These are phyloP conservation scores for Aspergillus pseudoglaucus DNA, from an alignment of 2,329 filamentous ascomycete genomes.

Conservation along the genomic window DNA sequence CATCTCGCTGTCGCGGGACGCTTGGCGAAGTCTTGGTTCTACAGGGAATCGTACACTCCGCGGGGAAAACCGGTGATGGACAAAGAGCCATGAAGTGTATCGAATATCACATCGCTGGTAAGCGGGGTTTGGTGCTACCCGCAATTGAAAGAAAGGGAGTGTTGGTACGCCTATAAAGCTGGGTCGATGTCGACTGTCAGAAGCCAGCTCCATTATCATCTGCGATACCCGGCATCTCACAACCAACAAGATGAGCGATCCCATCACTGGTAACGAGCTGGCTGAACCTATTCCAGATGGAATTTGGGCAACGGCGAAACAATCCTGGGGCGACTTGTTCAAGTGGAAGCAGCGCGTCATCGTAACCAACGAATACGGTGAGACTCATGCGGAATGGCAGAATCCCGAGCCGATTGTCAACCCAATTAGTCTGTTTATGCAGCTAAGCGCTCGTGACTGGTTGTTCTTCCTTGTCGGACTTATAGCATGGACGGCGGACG, in stretches of 20 bases:
- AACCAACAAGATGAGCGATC: not conserved
- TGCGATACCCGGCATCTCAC: not conserved
- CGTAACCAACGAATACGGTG: slow-evolving; percentile 48
- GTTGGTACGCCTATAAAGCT: not conserved
- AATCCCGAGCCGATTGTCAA: slow-evolving; percentile 60
- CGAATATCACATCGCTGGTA: not conserved
- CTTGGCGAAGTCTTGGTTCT: not conserved
- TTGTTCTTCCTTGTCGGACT: slow-evolving; percentile 70
- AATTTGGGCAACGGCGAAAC: slow-evolving; percentile 57
- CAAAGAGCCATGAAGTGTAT: not conserved
- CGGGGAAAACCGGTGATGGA: not conserved
- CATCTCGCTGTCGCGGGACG: not conserved
- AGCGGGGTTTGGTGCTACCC: not conserved
- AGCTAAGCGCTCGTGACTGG: slow-evolving; percentile 63
- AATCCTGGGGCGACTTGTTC: slow-evolving; percentile 60
- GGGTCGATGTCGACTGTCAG: not conserved
- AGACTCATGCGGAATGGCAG: slow-evolving; percentile 63
- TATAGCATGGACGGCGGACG: slow-evolving; percentile 70
- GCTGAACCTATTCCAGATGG: slow-evolving; percentile 65
- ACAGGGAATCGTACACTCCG: not conserved
- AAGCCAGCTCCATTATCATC: not conserved
- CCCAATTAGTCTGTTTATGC: slow-evolving; percentile 61
- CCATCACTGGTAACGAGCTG: slow-evolving; percentile 35
- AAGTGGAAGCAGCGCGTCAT: slow-evolving; percentile 68
- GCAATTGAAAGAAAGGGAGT: not conserved